Conservation (phyloP, 768 basidiomycete genomes). For the Phallus indusiatus region DNA sequence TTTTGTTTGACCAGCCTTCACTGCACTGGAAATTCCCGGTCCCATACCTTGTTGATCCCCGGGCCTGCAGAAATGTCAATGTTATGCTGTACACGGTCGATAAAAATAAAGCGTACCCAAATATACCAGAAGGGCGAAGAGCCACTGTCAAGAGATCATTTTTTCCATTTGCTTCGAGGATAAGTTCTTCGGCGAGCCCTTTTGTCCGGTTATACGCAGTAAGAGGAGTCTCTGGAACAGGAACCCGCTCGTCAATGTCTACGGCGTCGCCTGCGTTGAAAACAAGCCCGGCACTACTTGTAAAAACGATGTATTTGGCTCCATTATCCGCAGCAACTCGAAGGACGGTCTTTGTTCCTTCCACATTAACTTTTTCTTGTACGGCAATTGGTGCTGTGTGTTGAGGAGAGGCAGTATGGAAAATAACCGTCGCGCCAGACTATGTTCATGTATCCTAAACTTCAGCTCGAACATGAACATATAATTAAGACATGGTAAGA, state of each 20-base stretch:
- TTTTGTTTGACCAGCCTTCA: slow-evolving; percentile 73
- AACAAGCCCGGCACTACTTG: slow-evolving; percentile 84
- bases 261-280: slow-evolving; percentile 77
- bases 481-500: slow-evolving; percentile 15
- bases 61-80: slow-evolving; percentile 40
- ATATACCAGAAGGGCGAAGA: slow-evolving; percentile 88
- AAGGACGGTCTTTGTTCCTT: slow-evolving; percentile 81
- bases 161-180: slow-evolving; percentile 80
- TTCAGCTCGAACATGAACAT: neutral
- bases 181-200: slow-evolving; percentile 73
- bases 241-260: slow-evolving; percentile 81
- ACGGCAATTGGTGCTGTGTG: slow-evolving; percentile 62
- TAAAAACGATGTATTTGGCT: slow-evolving; percentile 86
- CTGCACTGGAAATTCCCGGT: slow-evolving; percentile 66
- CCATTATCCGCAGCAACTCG: slow-evolving; percentile 63
- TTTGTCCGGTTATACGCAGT: slow-evolving; percentile 96
- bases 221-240: slow-evolving; percentile 57
- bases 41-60: slow-evolving; percentile 83
- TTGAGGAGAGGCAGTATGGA: slow-evolving; percentile 88
- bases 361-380: slow-evolving; percentile 90
- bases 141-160: slow-evolving; percentile 82
- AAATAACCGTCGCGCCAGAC: slow-evolving; percentile 70
- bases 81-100: neutral
- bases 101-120: slow-evolving; percentile 54
- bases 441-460: neutral